These are phyloP conservation scores for Xylogone sp. DNA, from an alignment of 2,329 filamentous ascomycete species.

Conservation along the genomic window DNA sequence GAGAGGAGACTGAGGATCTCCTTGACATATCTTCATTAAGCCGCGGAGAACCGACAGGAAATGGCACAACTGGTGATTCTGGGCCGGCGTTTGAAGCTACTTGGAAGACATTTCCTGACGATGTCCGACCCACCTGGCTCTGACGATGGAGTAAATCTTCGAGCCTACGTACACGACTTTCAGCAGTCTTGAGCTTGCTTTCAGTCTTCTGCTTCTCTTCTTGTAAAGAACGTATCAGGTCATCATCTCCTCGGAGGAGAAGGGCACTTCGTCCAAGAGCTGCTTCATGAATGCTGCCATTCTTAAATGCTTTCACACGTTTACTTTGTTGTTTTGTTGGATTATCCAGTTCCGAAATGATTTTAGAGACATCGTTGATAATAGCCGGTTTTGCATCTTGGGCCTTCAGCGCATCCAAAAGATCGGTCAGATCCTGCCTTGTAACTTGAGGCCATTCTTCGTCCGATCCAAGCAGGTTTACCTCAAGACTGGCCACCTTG, in stretches of 20 bases:
- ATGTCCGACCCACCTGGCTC: conserved; percentile 52
- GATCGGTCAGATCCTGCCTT: conserved; percentile 72
- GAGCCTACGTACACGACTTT: conserved; percentile 84
- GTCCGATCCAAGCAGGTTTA: conserved; percentile 78
- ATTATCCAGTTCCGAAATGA: conserved; percentile 73
- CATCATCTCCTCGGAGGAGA: conserved; percentile 81
- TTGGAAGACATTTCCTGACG: conserved; percentile 53
- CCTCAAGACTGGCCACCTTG: conserved; percentile 72
- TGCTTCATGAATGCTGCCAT: conserved; percentile 91
- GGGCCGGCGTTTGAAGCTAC: conserved; percentile 38
- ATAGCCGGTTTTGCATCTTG: conserved; percentile 63
- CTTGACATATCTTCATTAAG: conserved; percentile 44
- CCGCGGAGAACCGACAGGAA: conserved; percentile 22
- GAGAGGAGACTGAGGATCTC: conserved; percentile 56
- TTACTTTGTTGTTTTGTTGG: conserved; percentile 85
- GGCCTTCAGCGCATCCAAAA: conserved; percentile 62
- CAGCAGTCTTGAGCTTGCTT: conserved; percentile 73
- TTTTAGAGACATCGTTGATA: conserved; percentile 68
- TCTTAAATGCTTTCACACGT: conserved; percentile 90
- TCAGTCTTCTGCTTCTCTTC: conserved; percentile 77
- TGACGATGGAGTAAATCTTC: conserved; percentile 92
- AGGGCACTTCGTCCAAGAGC: conserved; percentile 82
- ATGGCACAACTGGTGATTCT: conserved; percentile 45
- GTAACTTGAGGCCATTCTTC: conserved; percentile 75
- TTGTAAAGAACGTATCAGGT: conserved; percentile 71